Evolutionary conservation across 2,329 filamentous ascomycete genomes (phyloP), one percentile per base, ranked within the genome.

Genomic region (Colletotrichum abscissum): DNA sequence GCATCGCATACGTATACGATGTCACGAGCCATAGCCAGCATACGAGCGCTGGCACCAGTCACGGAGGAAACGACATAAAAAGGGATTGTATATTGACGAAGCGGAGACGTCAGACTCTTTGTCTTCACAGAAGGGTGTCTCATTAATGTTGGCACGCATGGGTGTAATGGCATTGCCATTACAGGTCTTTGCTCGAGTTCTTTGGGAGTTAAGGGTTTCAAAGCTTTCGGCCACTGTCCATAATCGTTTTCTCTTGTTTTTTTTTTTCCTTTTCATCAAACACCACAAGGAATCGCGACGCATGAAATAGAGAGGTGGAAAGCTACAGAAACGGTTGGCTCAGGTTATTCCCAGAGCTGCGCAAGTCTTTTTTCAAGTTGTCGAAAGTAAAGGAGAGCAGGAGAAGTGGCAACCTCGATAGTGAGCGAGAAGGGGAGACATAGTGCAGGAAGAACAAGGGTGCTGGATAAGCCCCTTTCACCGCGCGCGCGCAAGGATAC

Each of bases 291-390:
- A 63, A 64, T 74, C 57, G 72, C 63, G 52, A 67, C 56, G 56
- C 72, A 74, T 72, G 72, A 72, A 59, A 72, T 74, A 74, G 72
- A 74, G 52, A 30, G 58, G 68, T 63, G 67, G 72, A 70, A 70
- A 65, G 72, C 68, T 67, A 72, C 71, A 74, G 72, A 71, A 67
- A 72, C 38, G 62, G 60, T 54, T 54, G 22, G 57, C 66, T 73
- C 35, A 33, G 70, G 38, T 59, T 46, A 49, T 60, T 19, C 11
- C n/a, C 19, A n/a, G 28, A 56, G 52, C 63, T 33, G 67, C 59
- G 49, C n/a, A 65, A 52, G 60, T 49, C 35, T 55, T 26, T 54
- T 67, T 38, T 62, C 33, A 35, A n/a, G 22, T 46, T 55, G 33
- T 49, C 24, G 8, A 14, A n/a, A 38, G 30, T 30, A 30, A 11